A percentile compares a stretch with the other conserved stretches of the same genome.
Conservation (phyloP, 2,329 filamentous ascomycete genomes). For the Fusarium buxicola region DNA sequence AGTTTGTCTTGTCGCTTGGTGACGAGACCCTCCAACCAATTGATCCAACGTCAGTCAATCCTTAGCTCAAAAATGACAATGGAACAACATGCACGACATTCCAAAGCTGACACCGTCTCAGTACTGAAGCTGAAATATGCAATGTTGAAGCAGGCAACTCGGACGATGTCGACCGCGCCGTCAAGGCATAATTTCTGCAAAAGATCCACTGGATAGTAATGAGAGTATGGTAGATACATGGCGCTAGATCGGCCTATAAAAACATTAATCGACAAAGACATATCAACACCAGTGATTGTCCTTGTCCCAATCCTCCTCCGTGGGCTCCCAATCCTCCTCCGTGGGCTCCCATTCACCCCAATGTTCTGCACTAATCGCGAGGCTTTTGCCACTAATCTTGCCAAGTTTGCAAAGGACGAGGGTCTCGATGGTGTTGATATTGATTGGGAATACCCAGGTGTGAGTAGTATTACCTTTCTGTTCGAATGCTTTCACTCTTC, state of each 20-base stretch:
- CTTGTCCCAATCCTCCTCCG: too few relatives aligned
- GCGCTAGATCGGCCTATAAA: too few relatives aligned
- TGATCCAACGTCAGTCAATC: constrained; percentile 72
- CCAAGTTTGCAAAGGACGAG: constrained; percentile 52
- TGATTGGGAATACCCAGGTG: constrained; percentile 56
- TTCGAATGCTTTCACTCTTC: too few relatives aligned
- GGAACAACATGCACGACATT: not conserved
- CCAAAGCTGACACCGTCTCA: constrained; percentile 25
- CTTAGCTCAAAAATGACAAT: not conserved
- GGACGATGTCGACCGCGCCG: constrained; percentile 76
- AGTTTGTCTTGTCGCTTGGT: constrained; percentile 14
- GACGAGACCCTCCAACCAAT: constrained; percentile 64
- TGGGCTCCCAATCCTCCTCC: too few relatives aligned
- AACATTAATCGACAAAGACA: too few relatives aligned
- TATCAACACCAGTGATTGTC: too few relatives aligned
- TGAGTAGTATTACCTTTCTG: constrained; percentile 7
- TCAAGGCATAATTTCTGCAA: too few relatives aligned
- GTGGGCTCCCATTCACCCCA: too few relatives aligned
- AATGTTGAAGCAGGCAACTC: constrained; percentile 76
- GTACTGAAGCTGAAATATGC: constrained; percentile 73
- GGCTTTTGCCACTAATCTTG: constrained; percentile 50
- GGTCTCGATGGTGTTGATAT: constrained; percentile 54
- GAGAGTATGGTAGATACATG: too few relatives aligned
- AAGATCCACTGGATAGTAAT: too few relatives aligned
- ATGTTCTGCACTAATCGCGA: too few relatives aligned